Conservation (phyloP, 306 rosid genomes). For the Acacia melanoxylon region DNA sequence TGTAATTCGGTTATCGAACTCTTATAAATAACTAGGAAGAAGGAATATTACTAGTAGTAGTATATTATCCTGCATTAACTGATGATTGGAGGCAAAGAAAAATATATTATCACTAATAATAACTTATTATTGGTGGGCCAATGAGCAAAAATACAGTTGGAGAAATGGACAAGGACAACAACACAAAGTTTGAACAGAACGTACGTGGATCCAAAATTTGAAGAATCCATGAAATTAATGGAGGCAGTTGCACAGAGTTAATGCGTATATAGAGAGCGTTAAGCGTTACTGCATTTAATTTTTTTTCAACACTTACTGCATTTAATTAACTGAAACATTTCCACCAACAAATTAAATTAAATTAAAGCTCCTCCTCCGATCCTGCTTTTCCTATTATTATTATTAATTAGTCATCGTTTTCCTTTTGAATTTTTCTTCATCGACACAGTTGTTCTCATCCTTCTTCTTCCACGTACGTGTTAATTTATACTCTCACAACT, state of each 20-base stretch:
- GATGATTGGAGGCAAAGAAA: no score
- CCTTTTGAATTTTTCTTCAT: background rate
- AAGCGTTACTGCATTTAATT: constrained; percentile 39
- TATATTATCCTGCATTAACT: no score
- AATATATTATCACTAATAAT: no score
- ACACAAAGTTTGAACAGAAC: background rate
- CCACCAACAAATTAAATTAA: background rate
- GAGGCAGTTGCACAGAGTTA: constrained; percentile 35
- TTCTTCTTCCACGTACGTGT: background rate
- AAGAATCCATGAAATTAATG: constrained; percentile 21
- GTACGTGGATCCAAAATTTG: no score
- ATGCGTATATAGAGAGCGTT: constrained; percentile 25
- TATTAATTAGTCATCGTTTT: background rate
- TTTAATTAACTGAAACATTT: background rate
- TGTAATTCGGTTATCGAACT: no score
- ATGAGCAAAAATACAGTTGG: background rate
- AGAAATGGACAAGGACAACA: background rate
- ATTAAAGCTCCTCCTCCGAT: no score
- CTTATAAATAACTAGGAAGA: no score
- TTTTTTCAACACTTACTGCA: no score
- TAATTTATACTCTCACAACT: background rate
- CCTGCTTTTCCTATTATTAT: background rate
- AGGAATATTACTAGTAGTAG: no score
- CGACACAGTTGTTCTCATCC: background rate
- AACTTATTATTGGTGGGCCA: no score